Evolutionary conservation across 345 rosid species (phyloP).

Genomic region (Mallotus nudiflorus): DNA sequence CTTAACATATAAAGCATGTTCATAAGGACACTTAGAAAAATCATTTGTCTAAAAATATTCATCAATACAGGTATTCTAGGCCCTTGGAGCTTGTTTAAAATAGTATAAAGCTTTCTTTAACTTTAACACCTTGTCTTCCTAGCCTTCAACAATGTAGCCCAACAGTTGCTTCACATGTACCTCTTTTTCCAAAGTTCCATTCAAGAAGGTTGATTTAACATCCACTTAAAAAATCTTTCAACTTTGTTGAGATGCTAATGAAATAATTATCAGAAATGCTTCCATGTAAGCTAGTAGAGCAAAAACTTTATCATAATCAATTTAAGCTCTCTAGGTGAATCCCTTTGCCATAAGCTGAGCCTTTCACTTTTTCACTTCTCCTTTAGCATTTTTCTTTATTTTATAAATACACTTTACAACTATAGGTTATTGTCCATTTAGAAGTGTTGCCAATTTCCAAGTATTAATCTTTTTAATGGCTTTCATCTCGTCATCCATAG

Average conservation of each 20-base stretch:
- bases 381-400: too few species aligned
- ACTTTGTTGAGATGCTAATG: too few species aligned
- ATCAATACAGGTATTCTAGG: too few species aligned
- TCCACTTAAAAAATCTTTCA: too few species aligned
- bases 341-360: too few species aligned
- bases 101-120: not conserved
- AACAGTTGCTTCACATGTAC: not conserved
- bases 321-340: too few species aligned
- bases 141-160: not conserved
- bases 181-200: not conserved
- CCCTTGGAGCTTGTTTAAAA: not conserved
- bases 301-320: too few species aligned
- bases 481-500: not conserved
- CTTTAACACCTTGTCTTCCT: not conserved
- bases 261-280: too few species aligned
- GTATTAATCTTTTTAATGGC: not conserved
- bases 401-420: not conserved
- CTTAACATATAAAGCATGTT: not conserved
- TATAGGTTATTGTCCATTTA: not conserved
- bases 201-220: too few species aligned
- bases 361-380: too few species aligned
- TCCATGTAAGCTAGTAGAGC: too few species aligned
- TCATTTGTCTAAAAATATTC: too few species aligned
- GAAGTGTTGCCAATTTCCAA: not conserved
- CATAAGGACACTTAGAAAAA: not conserved